Conservation (phyloP, 2,329 filamentous ascomycete species). For the Verticillium tricorpus region DNA sequence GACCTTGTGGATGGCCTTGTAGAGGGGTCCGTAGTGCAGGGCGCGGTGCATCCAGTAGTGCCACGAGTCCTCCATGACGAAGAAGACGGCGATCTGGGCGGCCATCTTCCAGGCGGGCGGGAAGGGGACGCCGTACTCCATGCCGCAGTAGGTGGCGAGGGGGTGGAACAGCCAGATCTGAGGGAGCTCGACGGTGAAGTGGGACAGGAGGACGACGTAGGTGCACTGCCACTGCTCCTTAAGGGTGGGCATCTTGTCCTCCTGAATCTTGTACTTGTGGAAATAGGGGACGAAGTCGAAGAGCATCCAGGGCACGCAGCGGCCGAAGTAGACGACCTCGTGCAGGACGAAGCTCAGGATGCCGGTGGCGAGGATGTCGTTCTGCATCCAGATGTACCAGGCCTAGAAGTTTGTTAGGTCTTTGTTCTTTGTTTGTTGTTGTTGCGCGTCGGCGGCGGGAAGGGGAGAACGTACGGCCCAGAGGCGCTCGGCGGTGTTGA, state of each 20-base stretch:
- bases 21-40: slow-evolving; percentile 91
- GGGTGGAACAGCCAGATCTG: slow-evolving; percentile 99
- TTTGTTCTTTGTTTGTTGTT: no score
- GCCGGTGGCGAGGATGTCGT: slow-evolving; percentile 91
- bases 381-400: slow-evolving; percentile 98
- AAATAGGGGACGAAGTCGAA: slow-evolving; percentile 85
- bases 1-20: slow-evolving; percentile 97
- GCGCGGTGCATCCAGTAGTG: slow-evolving; percentile 95
- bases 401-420: slow-evolving; percentile 38
- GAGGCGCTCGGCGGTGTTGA: slow-evolving; percentile 81
- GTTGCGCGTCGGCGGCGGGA: not conserved
- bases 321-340: slow-evolving; percentile 91
- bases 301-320: slow-evolving; percentile 85
- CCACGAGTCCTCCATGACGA: slow-evolving; percentile 94
- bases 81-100: slow-evolving; percentile 88
- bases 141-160: slow-evolving; percentile 86
- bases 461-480: slow-evolving; percentile 64
- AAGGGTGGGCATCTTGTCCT: slow-evolving; percentile 81
- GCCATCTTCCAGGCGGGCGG: slow-evolving; percentile 81
- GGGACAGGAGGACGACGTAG: slow-evolving; percentile 83
- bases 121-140: slow-evolving; percentile 86
- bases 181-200: slow-evolving; percentile 96
- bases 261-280: slow-evolving; percentile 92
- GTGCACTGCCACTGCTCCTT: slow-evolving; percentile 95
- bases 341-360: slow-evolving; percentile 98